Conservation (phyloP, 805 yeast species). For the Candida suzukii region DNA sequence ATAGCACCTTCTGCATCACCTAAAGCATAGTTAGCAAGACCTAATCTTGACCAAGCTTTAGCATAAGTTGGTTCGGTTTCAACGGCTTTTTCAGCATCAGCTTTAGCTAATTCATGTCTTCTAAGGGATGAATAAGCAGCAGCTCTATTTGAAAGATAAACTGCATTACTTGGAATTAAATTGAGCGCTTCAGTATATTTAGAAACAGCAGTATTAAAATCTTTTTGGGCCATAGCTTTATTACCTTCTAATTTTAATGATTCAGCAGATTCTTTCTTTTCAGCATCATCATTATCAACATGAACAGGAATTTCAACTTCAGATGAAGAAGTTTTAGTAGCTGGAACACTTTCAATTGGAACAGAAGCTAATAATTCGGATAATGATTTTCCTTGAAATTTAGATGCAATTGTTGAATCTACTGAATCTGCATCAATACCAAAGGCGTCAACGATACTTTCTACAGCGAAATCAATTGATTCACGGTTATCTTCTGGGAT, state of each 20-base stretch:
- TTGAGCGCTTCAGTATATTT: slow-evolving; percentile 78
- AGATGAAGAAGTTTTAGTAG: slow-evolving; percentile 16
- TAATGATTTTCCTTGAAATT: slow-evolving; percentile 43
- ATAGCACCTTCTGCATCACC: slow-evolving; percentile 88
- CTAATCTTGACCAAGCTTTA: slow-evolving; percentile 92
- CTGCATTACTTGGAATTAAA: slow-evolving; percentile 64
- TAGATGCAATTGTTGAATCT: slow-evolving; percentile 22
- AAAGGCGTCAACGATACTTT: slow-evolving; percentile 85
- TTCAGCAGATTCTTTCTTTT: slow-evolving; percentile 69
- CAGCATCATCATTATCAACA: slow-evolving; percentile 40
- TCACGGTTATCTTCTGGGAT: slow-evolving; percentile 77
- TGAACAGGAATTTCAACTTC: slow-evolving; percentile 30
- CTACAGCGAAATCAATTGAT: slow-evolving; percentile 89
- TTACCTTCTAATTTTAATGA: slow-evolving; percentile 81
- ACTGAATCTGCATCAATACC: slow-evolving; percentile 48
- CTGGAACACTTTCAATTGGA: slow-evolving; percentile 5
- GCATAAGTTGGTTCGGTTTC: slow-evolving; percentile 72
- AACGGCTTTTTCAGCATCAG: slow-evolving; percentile 80
- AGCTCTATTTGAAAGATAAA: slow-evolving; percentile 89
- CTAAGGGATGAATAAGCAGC: slow-evolving; percentile 85
- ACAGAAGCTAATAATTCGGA: slow-evolving; percentile 32
- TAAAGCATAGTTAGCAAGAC: slow-evolving; percentile 88
- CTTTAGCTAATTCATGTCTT: slow-evolving; percentile 69
- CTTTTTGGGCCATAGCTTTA: slow-evolving; percentile 73
- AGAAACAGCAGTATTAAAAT: slow-evolving; percentile 64